phyloP scores from a whole-genome alignment of 2,329 filamentous ascomycete genomes.

The Trichoderma sp. region DNA sequence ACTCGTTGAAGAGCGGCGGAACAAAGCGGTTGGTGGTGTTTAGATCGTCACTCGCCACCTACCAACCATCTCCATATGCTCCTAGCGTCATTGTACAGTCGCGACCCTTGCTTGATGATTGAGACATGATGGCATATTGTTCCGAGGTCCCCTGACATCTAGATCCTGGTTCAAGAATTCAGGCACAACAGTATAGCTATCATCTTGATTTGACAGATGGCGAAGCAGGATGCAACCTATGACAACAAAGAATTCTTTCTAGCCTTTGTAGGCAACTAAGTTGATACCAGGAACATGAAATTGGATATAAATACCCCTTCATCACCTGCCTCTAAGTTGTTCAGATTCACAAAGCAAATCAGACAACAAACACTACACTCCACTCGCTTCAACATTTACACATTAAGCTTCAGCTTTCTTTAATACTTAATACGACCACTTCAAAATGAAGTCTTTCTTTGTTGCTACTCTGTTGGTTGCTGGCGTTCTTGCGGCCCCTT shows the following conservation, averaged over 20 bases:
- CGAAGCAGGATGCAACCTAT: not conserved
- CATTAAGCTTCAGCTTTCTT: not conserved
- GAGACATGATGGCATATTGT: not conserved
- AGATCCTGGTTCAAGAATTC: not conserved
- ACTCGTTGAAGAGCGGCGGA: not conserved
- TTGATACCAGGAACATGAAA: not conserved
- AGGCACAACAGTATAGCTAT: not conserved
- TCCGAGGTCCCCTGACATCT: not conserved
- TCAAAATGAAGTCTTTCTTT: conserved; percentile 24
- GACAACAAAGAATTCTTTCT: not conserved
- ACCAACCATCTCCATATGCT: not conserved
- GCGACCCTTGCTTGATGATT: not conserved
- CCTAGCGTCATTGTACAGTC: not conserved
- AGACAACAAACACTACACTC: not conserved
- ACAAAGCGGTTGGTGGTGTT: not conserved
- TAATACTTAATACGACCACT: not conserved
- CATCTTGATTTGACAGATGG: not conserved
- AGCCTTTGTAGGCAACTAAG: not conserved
- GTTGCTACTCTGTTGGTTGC: conserved; percentile 22
- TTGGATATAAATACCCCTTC: conserved; percentile 17
- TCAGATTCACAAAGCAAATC: conserved; percentile 1
- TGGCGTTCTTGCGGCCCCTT: conserved; percentile 23
- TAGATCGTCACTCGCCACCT: not conserved
- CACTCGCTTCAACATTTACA: not conserved
- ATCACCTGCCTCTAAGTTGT: not conserved